Evolutionary conservation across 106 monocot genomes (phyloP).

Genomic region (Acorus calamus): DNA sequence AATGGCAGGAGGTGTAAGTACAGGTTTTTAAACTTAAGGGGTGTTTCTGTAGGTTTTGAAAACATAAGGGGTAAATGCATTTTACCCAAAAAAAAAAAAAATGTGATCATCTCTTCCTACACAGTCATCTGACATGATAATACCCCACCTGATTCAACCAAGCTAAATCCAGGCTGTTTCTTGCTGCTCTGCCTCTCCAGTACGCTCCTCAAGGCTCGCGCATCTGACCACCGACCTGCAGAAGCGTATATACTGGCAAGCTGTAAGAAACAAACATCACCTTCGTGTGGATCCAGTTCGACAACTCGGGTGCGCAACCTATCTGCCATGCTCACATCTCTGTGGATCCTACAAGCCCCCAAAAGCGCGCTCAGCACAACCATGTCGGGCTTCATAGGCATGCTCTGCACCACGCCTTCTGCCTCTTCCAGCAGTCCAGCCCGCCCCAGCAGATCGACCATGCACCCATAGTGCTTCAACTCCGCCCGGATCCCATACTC

Average conservation of each 20-base stretch:
- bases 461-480: constrained; percentile 74
- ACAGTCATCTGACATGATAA: constrained; percentile 18
- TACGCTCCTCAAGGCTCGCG: constrained; percentile 24
- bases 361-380: constrained; percentile 56
- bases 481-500: constrained; percentile 35
- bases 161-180: constrained; percentile 60
- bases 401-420: constrained; percentile 28
- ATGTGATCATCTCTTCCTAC: constrained; percentile 20
- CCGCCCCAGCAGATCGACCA: constrained; percentile 61
- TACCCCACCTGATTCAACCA: constrained; percentile 34
- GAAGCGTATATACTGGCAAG: constrained; percentile 68
- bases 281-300: constrained; percentile 16
- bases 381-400: constrained; percentile 61
- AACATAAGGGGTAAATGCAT: no score
- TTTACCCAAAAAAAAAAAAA: no score
- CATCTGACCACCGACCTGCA: constrained; percentile 55
- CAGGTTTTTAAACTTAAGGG: no score
- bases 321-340: constrained; percentile 32
- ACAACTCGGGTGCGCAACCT: constrained; percentile 31
- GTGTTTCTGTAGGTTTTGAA: no score
- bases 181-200: constrained; percentile 32
- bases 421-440: constrained; percentile 59
- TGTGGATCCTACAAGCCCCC: constrained; percentile 60
- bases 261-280: constrained; percentile 45
- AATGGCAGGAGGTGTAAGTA: no score